These are phyloP conservation scores for Eucalyptus viminalis DNA, from an alignment of 345 rosid genomes.

Conservation along the genomic window DNA sequence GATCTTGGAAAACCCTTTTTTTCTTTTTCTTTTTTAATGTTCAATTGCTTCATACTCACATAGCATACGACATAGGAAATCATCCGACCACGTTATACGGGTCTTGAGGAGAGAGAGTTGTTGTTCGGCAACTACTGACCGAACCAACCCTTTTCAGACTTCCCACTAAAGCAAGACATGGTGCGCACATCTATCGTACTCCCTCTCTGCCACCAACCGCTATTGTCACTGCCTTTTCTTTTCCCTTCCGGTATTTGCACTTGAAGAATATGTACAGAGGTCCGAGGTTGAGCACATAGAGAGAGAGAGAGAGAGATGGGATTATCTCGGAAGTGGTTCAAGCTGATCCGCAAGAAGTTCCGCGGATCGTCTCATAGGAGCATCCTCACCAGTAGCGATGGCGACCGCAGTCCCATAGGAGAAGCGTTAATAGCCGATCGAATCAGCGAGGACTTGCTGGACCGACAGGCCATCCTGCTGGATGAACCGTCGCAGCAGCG, in stretches of 20 bases:
- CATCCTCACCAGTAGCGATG: neutral
- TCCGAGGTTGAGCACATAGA: neutral
- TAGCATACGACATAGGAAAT: neutral
- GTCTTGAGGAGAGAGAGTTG: neutral
- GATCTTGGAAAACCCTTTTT: neutral
- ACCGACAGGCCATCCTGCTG: neutral
- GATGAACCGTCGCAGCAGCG: neutral
- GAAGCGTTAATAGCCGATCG: neutral
- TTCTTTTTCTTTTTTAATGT: neutral
- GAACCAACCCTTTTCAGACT: neutral
- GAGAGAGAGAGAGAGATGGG: slow-evolving; percentile 5
- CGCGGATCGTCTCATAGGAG: neutral
- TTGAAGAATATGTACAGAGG: neutral
- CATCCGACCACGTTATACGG: slow-evolving; percentile 10
- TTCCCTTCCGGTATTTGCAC: neutral
- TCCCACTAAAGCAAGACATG: slow-evolving; percentile 9
- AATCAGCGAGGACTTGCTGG: neutral
- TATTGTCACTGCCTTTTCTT: neutral
- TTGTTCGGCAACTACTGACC: neutral
- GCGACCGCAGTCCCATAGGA: neutral
- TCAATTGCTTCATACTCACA: slow-evolving; percentile 13
- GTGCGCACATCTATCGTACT: slow-evolving; percentile 4
- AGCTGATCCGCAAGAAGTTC: slow-evolving; percentile 13
- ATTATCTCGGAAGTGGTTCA: slow-evolving; percentile 18
- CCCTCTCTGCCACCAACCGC: neutral